phyloP scores from a whole-genome alignment of 2,329 filamentous ascomycete species.

The Sordariomycetes sp. region DNA sequence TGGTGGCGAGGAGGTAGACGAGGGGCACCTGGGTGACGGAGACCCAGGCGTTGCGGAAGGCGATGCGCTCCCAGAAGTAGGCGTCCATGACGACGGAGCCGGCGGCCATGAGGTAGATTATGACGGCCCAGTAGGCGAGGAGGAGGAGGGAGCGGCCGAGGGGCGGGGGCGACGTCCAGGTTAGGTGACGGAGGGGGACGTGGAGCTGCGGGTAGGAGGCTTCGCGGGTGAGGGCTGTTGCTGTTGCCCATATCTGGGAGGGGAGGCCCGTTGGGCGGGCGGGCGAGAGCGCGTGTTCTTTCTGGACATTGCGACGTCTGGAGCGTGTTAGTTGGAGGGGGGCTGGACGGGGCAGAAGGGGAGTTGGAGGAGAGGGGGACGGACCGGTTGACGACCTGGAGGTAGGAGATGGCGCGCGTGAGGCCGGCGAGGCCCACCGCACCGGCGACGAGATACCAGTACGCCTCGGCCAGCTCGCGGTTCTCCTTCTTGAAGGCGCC shows the following conservation, averaged over 20 bases:
- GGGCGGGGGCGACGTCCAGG: conserved; percentile 48
- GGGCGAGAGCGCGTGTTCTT: conserved; percentile 32
- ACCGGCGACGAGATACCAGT: conserved; percentile 48
- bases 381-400: conserved; percentile 30
- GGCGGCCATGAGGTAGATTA: conserved; percentile 45
- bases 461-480: conserved; percentile 36
- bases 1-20: conserved; percentile 50
- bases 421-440: conserved; percentile 30
- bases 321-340: neutral
- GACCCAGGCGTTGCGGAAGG: conserved; percentile 58
- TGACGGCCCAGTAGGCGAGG: conserved; percentile 45
- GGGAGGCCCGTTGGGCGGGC: conserved; percentile 37
- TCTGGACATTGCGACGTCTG: conserved; percentile 35
- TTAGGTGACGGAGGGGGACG: conserved; percentile 30
- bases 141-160: conserved; percentile 44
- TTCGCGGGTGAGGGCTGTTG: conserved; percentile 47
- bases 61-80: conserved; percentile 54
- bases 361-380: neutral
- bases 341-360: neutral
- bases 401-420: conserved; percentile 30
- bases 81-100: conserved; percentile 37
- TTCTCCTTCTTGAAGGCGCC: conserved; percentile 30
- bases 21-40: conserved; percentile 54
- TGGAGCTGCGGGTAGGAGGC: conserved; percentile 43
- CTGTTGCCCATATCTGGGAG: conserved; percentile 44